These are phyloP conservation scores for Olyra latifolia DNA, from an alignment of 176 grass and related monocot species.

Conservation along the genomic window DNA sequence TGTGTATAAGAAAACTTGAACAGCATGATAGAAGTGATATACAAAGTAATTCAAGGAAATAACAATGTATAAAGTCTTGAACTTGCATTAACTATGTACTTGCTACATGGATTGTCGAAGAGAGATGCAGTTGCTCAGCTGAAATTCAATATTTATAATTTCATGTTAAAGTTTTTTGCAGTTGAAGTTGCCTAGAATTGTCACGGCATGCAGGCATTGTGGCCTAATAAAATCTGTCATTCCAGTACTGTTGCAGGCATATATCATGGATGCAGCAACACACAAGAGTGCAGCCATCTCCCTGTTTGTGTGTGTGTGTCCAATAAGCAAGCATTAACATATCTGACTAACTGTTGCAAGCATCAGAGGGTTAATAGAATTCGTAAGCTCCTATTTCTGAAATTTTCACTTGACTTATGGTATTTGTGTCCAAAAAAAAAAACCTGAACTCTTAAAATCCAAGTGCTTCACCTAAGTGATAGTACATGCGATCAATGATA, in stretches of 20 bases:
- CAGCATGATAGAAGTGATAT: slow-evolving; percentile 14
- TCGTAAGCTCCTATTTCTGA: slow-evolving; percentile 13
- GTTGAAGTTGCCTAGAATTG: slow-evolving; percentile 15
- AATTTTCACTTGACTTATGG: not conserved
- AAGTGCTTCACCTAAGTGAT: not conserved
- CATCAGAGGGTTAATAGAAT: slow-evolving; percentile 7
- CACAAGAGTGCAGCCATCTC: slow-evolving; percentile 1
- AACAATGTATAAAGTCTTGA: slow-evolving; percentile 13
- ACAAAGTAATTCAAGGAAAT: slow-evolving; percentile 26
- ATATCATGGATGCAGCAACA: slow-evolving; percentile 3
- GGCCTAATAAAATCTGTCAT: slow-evolving; percentile 10
- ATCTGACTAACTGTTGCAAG: slow-evolving; percentile 11
- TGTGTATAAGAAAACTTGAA: slow-evolving; percentile 22
- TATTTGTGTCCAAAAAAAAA: slow-evolving; percentile 14
- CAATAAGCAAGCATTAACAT: not conserved
- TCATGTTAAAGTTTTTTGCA: not conserved
- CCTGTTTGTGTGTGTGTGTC: not conserved
- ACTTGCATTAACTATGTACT: not conserved
- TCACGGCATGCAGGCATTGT: not conserved
- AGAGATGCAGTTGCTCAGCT: not conserved
- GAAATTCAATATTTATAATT: slow-evolving; percentile 15
- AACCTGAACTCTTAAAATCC: not conserved
- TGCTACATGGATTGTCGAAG: not conserved
- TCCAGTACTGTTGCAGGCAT: slow-evolving; percentile 18
- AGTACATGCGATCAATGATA: not conserved